Base-by-base conservation (phyloP, 1,284 basidiomycete genomes). In the Pisolithus thermaeus region DNA sequence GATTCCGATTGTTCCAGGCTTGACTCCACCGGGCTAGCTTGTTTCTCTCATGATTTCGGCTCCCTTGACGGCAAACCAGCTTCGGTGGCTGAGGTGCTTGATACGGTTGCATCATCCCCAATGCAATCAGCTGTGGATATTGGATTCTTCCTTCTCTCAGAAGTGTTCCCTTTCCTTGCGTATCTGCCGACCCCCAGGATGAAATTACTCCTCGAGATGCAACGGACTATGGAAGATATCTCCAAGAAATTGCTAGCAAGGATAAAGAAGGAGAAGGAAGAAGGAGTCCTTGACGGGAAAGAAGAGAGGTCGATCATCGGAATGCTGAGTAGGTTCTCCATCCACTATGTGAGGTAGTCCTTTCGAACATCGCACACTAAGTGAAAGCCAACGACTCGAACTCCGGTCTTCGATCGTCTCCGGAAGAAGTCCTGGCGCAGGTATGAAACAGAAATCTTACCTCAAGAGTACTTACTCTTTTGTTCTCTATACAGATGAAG, bases 351-450 rank as follows among this genome's bases (percentile, higher is more conserved):
- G n/a, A 14, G 22, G 8, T 22, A 16, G 20, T 16, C 8, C 30
- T n/a, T 35, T 16, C 7, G 38, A 36, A 20, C 37, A 46, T n/a
- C 28, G 49, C 36, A 52, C 25, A 48, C 36, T 20, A 52, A 82
- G 80, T 83, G 42, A 80, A 78, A 57, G 78, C 78, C 1, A 77
- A 82, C 60, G 65, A 59, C 46, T 58, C 65, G 1, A 67, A 67
- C 22, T 64, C 70, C 0, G 68, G 66, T 11, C 14, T 55, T 20
- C 49, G 47, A 20, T 35, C 66, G 50, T 55, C 59, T 22, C 39
- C 7, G 8, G 80, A 82, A 20, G 90, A 92, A 61, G 79, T 90
- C 18, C 58, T 83, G 41, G 81, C 84, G 1, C 80, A 84, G 69
- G 54, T 61, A 49, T 30, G 47, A 12, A 30, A 27, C 18, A 5